Base-by-base conservation (phyloP, 805 yeast genomes). In the Komagataella pastoris region DNA sequence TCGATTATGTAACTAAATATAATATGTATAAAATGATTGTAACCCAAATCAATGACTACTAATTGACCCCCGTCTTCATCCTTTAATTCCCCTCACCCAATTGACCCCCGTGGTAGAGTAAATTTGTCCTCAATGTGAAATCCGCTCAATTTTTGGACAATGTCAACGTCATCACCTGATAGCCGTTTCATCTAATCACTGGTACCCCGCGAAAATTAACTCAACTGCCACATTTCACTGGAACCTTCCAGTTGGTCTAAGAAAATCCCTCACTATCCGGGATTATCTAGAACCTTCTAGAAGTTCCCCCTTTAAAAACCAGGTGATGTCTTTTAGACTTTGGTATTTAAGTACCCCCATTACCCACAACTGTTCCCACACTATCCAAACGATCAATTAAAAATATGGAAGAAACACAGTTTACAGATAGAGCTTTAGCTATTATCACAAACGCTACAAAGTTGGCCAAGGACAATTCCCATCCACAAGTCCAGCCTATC, bases 381-480 rank as follows among this genome's bases (percentile, higher is more conserved):
- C 40, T 30, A 10, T 4, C 12, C 14, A 30, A 10, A 50, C 24
- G n/a, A 14, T 21, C 14, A 44, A 40, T n/a, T 43, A 21, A 44
- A 40, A 21, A 61, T 19, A 76, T 80, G 84, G 84, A 80, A 63
- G 78, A 78, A 59, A 67, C 90, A 54, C 90, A 88, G 74, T 86
- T 88, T 59, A 93, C 99, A 55, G 98, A 93, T 66, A 86, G 93
- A 66, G 98, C 97, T 47, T 78, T 88, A 60, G 81, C 77, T 51
- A 79, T 91, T 54, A 74, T 93, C 50, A 84, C 86, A 58, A 74
- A 79, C 60, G 95, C 98, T 51, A 79, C 81, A 54, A 79, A 84
- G 63, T 68, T 93, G 55, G 96, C 97, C 46, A 77, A 80, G 61
- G 95, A 88, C 57, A 88, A 88, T 62, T 76, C 85, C 50, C 89